phyloP scores from a whole-genome alignment of 257 asterid genomes.

The Phtheirospermum japonicum region DNA sequence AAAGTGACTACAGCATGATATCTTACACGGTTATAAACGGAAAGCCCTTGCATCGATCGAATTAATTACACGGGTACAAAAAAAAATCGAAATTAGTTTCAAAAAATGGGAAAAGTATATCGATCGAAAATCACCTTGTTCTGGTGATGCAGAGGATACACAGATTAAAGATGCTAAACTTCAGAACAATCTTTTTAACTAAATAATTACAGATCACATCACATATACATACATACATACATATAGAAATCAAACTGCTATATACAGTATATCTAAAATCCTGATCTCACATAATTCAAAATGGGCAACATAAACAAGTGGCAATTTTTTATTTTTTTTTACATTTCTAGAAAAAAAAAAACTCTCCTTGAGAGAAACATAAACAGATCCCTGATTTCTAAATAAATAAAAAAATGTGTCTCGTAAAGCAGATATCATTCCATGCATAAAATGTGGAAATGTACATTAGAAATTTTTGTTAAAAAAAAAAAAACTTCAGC shows the following conservation, averaged over 20 bases:
- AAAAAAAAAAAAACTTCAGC: too few relatives aligned
- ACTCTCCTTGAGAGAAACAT: not conserved
- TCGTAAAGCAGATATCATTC: conserved; percentile 19
- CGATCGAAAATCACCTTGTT: too few relatives aligned
- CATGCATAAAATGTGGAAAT: conserved; percentile 22
- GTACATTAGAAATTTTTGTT: not conserved
- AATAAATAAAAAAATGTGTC: conserved; percentile 21
- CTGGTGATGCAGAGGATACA: not conserved
- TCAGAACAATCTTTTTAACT: not conserved
- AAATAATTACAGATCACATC: not conserved
- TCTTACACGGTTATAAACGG: not conserved
- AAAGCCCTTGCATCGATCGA: not conserved
- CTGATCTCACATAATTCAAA: too few relatives aligned
- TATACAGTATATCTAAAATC: too few relatives aligned
- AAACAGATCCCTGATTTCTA: conserved; percentile 12
- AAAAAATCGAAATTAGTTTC: not conserved
- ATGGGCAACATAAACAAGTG: not conserved
- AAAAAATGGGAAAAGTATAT: not conserved
- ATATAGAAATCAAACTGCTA: not conserved
- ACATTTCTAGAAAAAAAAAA: not conserved
- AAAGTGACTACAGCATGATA: not conserved
- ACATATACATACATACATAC: not conserved
- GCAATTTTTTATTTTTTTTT: not conserved
- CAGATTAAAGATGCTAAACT: not conserved
- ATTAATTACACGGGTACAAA: not conserved